Evolutionary conservation across 371 early-diverging fungal genomes (phyloP), one percentile per base, ranked within the genome.

Genomic region (Phascolomyces articulosus): DNA sequence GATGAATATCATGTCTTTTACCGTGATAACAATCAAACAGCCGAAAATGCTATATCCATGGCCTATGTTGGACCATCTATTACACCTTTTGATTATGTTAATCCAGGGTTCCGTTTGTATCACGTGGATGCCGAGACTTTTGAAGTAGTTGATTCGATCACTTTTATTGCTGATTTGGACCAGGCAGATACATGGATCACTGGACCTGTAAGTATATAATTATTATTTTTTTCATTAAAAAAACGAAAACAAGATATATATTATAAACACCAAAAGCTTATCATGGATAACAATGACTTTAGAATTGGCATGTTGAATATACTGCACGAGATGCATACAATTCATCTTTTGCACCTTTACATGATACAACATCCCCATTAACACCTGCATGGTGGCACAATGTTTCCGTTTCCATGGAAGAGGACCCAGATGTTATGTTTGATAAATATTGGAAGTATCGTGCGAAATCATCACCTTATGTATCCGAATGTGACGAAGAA

Each of bases 261-360:
- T 18, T 40, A 40, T 53, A 41, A 8, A 44, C 18, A 66, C 28
- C 13, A 15, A 49, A 9, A 48, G 53, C 51, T 6, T 56, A n/a
- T n/a, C n/a, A n/a, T n/a, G n/a, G n/a, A n/a, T n/a, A n/a, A n/a
- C n/a, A n/a, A n/a, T n/a, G n/a, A n/a, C n/a, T n/a, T n/a, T n/a
- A 85, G 73, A 79, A 83, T 66, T 87, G 87, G 87, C 82, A 85
- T 64, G 51, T 79, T n/a, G 85, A 85, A 65, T 87, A 87, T 61
- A 83, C 85, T 61, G 85, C 87, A 21, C 67, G 78, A 54, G 62
- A 82, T 34, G 69, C 78, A 23, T 87, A 80, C 40, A 57, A 67
- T 21, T 77, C 78, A 49, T 65, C 67, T 7, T 10, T 40, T 16
- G 81, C 78, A 11, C 59, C 58, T 11, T 59, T 80, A 1, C 54